Base-by-base conservation (phyloP, 768 basidiomycete genomes). In the Termitomyces sp. region DNA sequence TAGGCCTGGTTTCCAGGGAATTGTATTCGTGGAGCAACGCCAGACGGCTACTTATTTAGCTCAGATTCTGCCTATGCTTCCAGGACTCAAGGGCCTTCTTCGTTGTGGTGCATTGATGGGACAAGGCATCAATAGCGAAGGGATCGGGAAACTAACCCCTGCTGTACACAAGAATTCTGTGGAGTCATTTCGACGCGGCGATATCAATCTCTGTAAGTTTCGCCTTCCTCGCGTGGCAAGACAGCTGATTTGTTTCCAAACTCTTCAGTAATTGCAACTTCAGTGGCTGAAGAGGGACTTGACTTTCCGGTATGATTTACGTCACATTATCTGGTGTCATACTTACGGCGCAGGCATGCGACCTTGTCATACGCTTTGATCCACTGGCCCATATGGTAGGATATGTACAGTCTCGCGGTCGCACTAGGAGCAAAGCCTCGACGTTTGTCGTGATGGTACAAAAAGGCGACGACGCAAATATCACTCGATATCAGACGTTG, bases 231-330 rank as follows among this genome's bases (percentile, higher is more conserved):
- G n/a, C 56, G 5, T n/a, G 7, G 15, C 5, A 34, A 22, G 13
- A 6, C 15, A 0, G 13, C 2, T 41, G 16, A 22, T 41, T 34
- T 7, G 22, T 62, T 9, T 16, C 29, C 10, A 51, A 39, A 12
- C 20, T 56, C 10, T 33, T 45, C 58, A 85, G 87, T 94, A 22
- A 77, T 94, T 61, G 89, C 92, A 4, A 94, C 92, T 0, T 86
- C 87, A 5, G 92, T 95, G 15, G 94, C 92, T 0, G 94, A 96
- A 70, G 94, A 96, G 74, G 94, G 94, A 0, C 79, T 96, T 18
- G 93, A 96, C 68, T 92, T 96, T 73, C 88, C 88, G 24, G 87
- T 88, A 65, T 18, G 49, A 28, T 37, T n/a, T 37, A 1, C 33
- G 16, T 33, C 5, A 42, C 3, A 55, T 20, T 39, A 16, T 37